Percentiles rank a stretch among this genome's conserved stretches.
These are phyloP conservation scores for Stagonosporopsis tanaceti DNA, from an alignment of 2,329 filamentous ascomycete genomes.

Conservation along the genomic window DNA sequence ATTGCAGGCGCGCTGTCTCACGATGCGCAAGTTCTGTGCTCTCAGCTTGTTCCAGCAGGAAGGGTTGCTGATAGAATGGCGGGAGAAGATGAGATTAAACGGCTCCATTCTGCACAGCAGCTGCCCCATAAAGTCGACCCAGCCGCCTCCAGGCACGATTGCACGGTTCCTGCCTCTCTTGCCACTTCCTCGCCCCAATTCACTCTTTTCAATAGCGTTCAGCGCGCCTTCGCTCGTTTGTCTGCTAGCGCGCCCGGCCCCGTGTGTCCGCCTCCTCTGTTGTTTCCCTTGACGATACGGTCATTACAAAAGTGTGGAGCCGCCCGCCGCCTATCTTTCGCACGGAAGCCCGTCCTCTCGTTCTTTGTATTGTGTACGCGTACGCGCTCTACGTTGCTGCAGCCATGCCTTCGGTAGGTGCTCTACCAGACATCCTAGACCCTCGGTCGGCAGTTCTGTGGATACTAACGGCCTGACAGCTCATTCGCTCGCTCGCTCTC, in stretches of 20 bases:
- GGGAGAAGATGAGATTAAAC: conserved; percentile 20
- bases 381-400: conserved; percentile 10
- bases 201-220: conserved; percentile 15
- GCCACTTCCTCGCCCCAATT: conserved; percentile 1
- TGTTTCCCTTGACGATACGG: conserved; percentile 14
- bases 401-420: conserved; percentile 22
- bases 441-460: conserved; percentile 12
- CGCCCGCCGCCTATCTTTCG: conserved; percentile 1
- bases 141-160: conserved; percentile 1
- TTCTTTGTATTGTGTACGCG: conserved; percentile 14
- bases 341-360: conserved; percentile 9
- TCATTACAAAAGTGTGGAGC: conserved; percentile 13
- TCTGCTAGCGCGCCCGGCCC: conserved; percentile 10
- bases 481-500: conserved; percentile 38
- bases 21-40: conserved; percentile 5
- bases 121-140: conserved; percentile 11
- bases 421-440: conserved; percentile 8
- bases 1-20: conserved; percentile 4
- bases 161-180: not conserved
- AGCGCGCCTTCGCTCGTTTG: conserved; percentile 14
- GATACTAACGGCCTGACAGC: conserved; percentile 30
- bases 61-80: conserved; percentile 12
- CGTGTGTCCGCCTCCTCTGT: conserved; percentile 11
- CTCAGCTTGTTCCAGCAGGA: not conserved
- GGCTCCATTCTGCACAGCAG: conserved; percentile 1